phyloP scores from a whole-genome alignment of 176 grass and related monocot genomes.

The Triticum timopheevii region DNA sequence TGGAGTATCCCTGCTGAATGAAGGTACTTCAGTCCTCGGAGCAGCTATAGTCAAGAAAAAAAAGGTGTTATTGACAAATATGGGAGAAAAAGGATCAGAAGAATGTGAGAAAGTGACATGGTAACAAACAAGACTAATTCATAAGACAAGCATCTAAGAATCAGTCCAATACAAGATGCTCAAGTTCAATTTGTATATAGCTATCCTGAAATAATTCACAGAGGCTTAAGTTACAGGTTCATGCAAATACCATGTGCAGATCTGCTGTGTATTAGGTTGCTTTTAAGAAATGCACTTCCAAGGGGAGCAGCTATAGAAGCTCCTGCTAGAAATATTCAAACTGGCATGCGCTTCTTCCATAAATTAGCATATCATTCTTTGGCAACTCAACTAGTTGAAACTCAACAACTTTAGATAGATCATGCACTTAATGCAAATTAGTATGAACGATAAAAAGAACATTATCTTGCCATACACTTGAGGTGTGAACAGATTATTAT shows the following conservation, averaged over 20 bases:
- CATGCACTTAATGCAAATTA: neutral
- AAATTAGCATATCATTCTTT: neutral
- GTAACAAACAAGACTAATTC: neutral
- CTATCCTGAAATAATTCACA: neutral
- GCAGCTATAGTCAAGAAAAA: conserved; percentile 39
- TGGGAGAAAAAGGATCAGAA: neutral
- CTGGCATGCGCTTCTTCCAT: neutral
- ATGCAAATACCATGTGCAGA: neutral
- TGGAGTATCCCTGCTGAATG: conserved; percentile 63
- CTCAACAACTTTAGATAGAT: neutral
- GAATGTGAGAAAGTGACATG: neutral
- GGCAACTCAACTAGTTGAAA: neutral
- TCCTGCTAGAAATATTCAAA: neutral
- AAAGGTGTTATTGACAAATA: neutral
- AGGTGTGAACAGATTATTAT: conserved; percentile 8
- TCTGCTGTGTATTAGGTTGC: neutral
- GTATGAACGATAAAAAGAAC: neutral
- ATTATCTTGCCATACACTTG: neutral
- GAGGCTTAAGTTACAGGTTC: neutral
- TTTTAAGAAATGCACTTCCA: neutral
- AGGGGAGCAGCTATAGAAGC: neutral
- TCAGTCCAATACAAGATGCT: neutral
- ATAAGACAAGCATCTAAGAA: neutral
- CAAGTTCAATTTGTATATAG: neutral
- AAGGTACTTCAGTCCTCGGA: conserved; percentile 55